Base-by-base conservation (phyloP, 805 yeast genomes). In the Cyberlindnera nakhonratchasimensis region DNA sequence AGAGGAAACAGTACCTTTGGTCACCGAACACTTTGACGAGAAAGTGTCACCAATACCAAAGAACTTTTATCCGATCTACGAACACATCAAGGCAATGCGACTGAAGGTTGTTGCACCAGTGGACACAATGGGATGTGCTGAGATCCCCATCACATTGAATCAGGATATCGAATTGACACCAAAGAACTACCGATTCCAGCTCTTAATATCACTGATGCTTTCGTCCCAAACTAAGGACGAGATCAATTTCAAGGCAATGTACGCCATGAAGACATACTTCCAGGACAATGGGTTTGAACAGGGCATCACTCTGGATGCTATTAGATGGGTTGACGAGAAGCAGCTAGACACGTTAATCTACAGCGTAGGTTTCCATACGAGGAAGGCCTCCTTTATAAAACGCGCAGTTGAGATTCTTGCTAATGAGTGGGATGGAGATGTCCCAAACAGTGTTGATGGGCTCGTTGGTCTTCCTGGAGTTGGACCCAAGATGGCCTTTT, bases 221-320 rank as follows among this genome's bases (percentile, higher is more conserved):
- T 86, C 96, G 9, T 76, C 96, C 0, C 97, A 90, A 53, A 90
- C 98, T 2, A 89, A 85, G 57, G 98, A 90, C 61, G 96, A 87
- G 59, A 77, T 82, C 36, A 90, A 87, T 47, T 84, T 72, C 40
- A 74, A 72, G 31, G 95, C 93, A 0, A 83, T 89, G 80, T 59
- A 60, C 13, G 72, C 65, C 23, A 65, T 91, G 48, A 80, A 86
- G 37, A 52, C 55, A 28, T 67, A 72, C 50, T 65, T 82, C 53
- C 44, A 43, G 46, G 52, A n/a, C 51, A 62, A 43, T 12, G 69
- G 72, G 68, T 68, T 21, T 74, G 46, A 58, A 5, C 69, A 74
- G 14, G 89, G 89, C 0, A 59, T 84, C 5, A 74, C 80, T 19
- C 50, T 83, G 3, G 76, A 78, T n/a, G 76, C 80, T 0, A 62